phyloP scores from a whole-genome alignment of 1,139 yeast genomes.

The Suzukiozyma palmioleophila region DNA sequence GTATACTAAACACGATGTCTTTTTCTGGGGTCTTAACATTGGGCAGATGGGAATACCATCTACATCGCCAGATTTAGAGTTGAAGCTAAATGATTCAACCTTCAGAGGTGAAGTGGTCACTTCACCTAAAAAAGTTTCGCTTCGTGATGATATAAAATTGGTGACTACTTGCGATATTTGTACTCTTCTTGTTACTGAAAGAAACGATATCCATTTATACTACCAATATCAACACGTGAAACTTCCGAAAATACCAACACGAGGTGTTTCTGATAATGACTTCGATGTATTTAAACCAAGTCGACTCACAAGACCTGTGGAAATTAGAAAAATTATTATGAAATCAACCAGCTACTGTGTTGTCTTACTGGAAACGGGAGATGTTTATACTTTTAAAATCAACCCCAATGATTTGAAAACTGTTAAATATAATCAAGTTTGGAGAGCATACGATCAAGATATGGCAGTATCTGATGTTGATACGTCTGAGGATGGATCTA shows the following conservation, averaged over 20 bases:
- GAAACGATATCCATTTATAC: conserved; percentile 61
- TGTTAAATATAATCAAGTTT: conserved; percentile 37
- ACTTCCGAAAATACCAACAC: conserved; percentile 34
- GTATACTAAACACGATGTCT: conserved; percentile 48
- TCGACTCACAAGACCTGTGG: conserved; percentile 36
- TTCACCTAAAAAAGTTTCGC: conserved; percentile 41
- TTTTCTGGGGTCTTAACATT: conserved; percentile 76
- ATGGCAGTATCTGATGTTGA: conserved; percentile 58
- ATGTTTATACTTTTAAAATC: conserved; percentile 37
- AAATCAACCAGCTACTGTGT: conserved; percentile 35
- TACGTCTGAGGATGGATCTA: conserved; percentile 63
- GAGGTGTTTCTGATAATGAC: conserved; percentile 30
- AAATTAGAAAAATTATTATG: conserved; percentile 29
- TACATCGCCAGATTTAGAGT: conserved; percentile 18
- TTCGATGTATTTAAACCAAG: conserved; percentile 55
- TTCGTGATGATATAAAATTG: conserved; percentile 49
- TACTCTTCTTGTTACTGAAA: conserved; percentile 60
- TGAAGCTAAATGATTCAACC: conserved; percentile 23
- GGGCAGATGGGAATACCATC: conserved; percentile 76
- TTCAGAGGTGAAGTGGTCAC: conserved; percentile 33
- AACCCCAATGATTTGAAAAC: conserved; percentile 25
- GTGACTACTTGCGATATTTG: conserved; percentile 68
- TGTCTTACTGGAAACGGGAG: conserved; percentile 51
- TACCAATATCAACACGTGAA: conserved; percentile 56
- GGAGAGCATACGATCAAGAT: conserved; percentile 54